These are phyloP conservation scores for Mallotus japonicus DNA, from an alignment of 441 rosid genomes.

Conservation along the genomic window DNA sequence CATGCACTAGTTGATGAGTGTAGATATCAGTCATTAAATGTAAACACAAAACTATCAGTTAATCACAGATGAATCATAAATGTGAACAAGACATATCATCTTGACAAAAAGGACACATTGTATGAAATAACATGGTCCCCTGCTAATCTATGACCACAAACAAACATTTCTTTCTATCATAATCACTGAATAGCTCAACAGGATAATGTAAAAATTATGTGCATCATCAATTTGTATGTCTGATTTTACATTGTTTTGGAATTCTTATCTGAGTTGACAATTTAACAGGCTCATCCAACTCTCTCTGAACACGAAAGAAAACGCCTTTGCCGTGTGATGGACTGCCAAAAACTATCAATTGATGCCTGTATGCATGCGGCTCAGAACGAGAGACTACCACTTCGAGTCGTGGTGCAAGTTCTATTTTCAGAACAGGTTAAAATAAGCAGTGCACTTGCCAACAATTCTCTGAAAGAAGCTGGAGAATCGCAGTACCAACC, in stretches of 20 bases:
- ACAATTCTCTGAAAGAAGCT: slow-evolving; percentile 55
- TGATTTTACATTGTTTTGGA: background rate
- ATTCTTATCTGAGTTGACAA: slow-evolving; percentile 4
- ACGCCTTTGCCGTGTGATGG: slow-evolving; percentile 88
- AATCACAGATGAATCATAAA: background rate
- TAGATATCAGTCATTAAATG: background rate
- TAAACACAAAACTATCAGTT: background rate
- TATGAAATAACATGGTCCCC: background rate
- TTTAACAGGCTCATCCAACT: slow-evolving; percentile 86
- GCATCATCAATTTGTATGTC: background rate
- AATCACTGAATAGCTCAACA: background rate
- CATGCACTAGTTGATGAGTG: background rate
- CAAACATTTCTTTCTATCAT: slow-evolving; percentile 6
- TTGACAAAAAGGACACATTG: background rate
- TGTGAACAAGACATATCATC: background rate
- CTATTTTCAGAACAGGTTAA: slow-evolving; percentile 95
- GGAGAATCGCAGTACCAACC: slow-evolving; percentile 67
- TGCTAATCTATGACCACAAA: background rate
- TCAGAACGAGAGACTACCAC: slow-evolving; percentile 86
- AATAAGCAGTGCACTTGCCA: slow-evolving; percentile 77
- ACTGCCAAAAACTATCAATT: slow-evolving; percentile 91
- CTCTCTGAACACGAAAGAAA: slow-evolving; percentile 94
- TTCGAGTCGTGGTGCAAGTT: slow-evolving; percentile 87
- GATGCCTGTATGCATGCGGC: slow-evolving; percentile 98
- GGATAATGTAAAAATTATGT: background rate